Percentiles rank a stretch among this genome's conserved stretches.
These are phyloP conservation scores for Candida tammaniensis DNA, from an alignment of 805 yeast genomes.

Conservation along the genomic window DNA sequence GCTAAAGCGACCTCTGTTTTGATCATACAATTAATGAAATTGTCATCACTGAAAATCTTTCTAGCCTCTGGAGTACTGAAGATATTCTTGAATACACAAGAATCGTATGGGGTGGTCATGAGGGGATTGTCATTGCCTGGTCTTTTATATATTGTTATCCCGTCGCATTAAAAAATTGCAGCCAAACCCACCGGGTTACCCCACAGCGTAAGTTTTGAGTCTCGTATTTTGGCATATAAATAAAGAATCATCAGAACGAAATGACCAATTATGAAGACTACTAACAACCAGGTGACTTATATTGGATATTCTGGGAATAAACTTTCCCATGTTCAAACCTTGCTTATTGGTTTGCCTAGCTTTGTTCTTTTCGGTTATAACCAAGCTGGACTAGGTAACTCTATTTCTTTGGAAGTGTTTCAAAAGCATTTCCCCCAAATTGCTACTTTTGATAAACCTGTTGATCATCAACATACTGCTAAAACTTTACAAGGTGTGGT, in stretches of 20 bases:
- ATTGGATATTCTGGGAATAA: constrained; percentile 2
- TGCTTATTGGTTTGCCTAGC: constrained; percentile 5
- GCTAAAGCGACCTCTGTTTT: constrained; percentile 4
- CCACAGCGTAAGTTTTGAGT: too few species aligned
- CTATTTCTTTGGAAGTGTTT: constrained; percentile 2
- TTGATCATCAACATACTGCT: neutral
- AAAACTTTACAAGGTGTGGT: constrained; percentile 6
- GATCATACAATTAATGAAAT: constrained; percentile 5
- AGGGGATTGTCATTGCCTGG: constrained; percentile 1
- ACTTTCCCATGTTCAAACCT: constrained; percentile 3
- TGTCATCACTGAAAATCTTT: constrained; percentile 3
- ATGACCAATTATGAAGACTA: too few species aligned
- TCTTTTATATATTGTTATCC: too few species aligned
- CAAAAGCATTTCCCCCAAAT: constrained; percentile 5
- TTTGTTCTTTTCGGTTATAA: constrained; percentile 8
- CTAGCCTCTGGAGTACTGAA: constrained; percentile 2
- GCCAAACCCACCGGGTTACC: too few species aligned
- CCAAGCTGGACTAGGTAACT: constrained; percentile 3
- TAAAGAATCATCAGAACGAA: too few species aligned
- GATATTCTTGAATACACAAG: constrained; percentile 4
- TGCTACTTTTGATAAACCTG: constrained; percentile 1
- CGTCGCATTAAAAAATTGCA: too few species aligned
- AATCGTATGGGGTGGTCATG: constrained; percentile 3
- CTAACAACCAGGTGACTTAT: too few species aligned
- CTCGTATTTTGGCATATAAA: too few species aligned